phyloP scores from a whole-genome alignment of 441 rosid species.

The Corymbia citriodora region DNA sequence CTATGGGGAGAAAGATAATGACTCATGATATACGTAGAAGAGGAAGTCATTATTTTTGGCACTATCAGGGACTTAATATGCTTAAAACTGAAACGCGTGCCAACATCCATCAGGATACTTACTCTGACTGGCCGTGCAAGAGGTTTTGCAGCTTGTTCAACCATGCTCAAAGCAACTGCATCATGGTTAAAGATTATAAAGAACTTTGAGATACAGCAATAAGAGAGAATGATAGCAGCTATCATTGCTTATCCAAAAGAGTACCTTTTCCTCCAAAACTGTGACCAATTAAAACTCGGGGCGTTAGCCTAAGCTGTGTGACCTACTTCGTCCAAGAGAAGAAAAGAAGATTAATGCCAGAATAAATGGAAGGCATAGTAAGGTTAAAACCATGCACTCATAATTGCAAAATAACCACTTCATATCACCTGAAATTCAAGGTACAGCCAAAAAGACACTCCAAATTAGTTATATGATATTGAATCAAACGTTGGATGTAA shows the following conservation, averaged over 20 bases:
- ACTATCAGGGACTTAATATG: not conserved
- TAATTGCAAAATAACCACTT: not conserved
- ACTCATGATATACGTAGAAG: not conserved
- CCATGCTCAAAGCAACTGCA: conserved; percentile 94
- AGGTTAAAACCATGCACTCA: not conserved
- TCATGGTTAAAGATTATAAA: conserved; percentile 15
- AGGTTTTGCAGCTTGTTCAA: conserved; percentile 96
- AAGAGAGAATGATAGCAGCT: conserved; percentile 5
- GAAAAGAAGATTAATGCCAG: not conserved
- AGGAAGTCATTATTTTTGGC: not conserved
- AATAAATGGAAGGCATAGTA: not conserved
- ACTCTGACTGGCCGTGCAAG: conserved; percentile 94
- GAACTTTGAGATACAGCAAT: conserved; percentile 5
- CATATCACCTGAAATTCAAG: not conserved
- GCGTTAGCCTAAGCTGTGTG: conserved; percentile 72
- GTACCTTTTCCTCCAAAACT: conserved; percentile 98
- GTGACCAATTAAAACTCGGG: conserved; percentile 88
- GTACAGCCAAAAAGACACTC: not conserved
- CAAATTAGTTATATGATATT: not conserved
- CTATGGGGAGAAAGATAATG: conserved; percentile 21
- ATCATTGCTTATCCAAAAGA: not conserved
- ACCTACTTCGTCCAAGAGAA: conserved; percentile 36
- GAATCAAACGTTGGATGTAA: not conserved
- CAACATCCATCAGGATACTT: conserved; percentile 14
- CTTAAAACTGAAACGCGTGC: not conserved